These are phyloP conservation scores for Pseudocohnilembus persalinus DNA, from an alignment of 169 alveolate species.

Conservation along the genomic window DNA sequence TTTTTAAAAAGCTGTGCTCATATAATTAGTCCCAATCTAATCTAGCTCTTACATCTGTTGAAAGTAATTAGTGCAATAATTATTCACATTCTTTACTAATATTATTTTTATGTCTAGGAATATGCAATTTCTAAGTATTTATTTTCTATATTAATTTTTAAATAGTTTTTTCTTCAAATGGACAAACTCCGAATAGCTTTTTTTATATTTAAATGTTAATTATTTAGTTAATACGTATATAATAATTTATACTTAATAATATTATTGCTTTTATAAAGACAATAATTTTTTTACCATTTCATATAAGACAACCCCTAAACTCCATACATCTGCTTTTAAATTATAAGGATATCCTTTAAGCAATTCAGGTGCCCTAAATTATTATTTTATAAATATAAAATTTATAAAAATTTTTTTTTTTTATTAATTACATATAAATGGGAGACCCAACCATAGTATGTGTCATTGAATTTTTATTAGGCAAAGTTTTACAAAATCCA, in stretches of 20 bases:
- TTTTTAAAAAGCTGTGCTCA: background rate
- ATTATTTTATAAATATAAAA: too few relatives aligned
- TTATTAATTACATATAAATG: constrained; percentile 15
- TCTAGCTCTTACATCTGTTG: constrained; percentile 35
- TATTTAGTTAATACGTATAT: background rate
- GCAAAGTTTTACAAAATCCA: constrained; percentile 46
- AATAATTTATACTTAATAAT: too few relatives aligned
- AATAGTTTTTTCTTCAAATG: constrained; percentile 20
- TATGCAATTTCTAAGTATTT: background rate
- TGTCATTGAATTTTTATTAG: constrained; percentile 21
- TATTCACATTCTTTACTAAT: constrained; percentile 16
- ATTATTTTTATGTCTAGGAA: constrained; percentile 20
- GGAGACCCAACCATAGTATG: constrained; percentile 50
- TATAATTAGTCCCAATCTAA: constrained; percentile 28
- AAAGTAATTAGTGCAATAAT: constrained; percentile 20
- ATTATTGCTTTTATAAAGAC: constrained; percentile 30
- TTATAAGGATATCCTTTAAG: constrained; percentile 66
- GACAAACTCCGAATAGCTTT: constrained; percentile 14
- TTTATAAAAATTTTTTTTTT: too few relatives aligned
- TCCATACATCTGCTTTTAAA: constrained; percentile 81
- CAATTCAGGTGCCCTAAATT: constrained; percentile 67
- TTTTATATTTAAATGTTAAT: too few relatives aligned
- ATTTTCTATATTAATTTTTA: background rate
- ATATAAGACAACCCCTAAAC: constrained; percentile 74
- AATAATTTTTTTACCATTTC: constrained; percentile 54